Conservation (phyloP, 148 eudicot species). For the Dianthus caryophyllus region DNA sequence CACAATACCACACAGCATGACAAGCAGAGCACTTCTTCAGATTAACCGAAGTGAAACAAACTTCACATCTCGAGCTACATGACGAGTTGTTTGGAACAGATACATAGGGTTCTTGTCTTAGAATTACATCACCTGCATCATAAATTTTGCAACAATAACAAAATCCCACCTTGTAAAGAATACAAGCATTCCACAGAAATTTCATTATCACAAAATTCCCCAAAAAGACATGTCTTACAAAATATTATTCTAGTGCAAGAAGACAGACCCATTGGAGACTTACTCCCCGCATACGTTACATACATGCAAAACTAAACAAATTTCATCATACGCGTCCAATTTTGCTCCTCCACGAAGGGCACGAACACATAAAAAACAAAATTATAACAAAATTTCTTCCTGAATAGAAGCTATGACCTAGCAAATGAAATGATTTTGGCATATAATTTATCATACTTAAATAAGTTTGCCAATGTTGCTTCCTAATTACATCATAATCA, state of each 20-base stretch:
- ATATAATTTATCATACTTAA: too few relatives aligned
- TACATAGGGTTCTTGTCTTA: constrained; percentile 73
- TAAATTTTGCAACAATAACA: constrained; percentile 1
- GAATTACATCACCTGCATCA: constrained; percentile 70
- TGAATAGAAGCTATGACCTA: too few relatives aligned
- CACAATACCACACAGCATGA: constrained; percentile 82
- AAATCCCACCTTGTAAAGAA: background rate
- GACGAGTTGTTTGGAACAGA: constrained; percentile 60
- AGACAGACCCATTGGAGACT: too few relatives aligned
- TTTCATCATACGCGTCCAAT: background rate
- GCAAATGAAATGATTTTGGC: too few relatives aligned
- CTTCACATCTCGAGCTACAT: constrained; percentile 54
- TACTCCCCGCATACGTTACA: too few relatives aligned
- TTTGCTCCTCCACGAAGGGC: background rate
- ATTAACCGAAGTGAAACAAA: constrained; percentile 55
- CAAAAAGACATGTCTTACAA: too few relatives aligned
- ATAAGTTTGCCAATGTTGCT: too few relatives aligned
- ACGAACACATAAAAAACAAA: background rate
- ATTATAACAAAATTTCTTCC: too few relatives aligned
- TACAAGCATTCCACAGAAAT: background rate
- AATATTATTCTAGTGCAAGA: too few relatives aligned
- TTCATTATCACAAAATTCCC: background rate
- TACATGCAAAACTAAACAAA: background rate
- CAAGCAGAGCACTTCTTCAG: constrained; percentile 85
- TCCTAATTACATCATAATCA: too few relatives aligned